These are phyloP conservation scores for Chalciporus sp. DNA, from an alignment of 1,284 basidiomycete genomes.

Conservation along the genomic window DNA sequence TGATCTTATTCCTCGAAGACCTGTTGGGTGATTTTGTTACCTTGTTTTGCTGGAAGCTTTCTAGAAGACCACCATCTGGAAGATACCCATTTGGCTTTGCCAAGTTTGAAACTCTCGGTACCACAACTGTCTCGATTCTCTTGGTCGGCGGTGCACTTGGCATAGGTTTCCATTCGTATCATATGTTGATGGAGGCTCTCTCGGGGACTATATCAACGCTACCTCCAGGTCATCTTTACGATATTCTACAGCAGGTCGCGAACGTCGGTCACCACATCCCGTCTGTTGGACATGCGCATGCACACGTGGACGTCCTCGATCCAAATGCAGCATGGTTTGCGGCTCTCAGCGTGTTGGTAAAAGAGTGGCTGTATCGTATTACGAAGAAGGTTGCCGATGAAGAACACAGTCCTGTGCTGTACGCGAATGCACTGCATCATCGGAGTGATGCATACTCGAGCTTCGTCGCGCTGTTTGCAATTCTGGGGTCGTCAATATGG, in stretches of 20 bases:
- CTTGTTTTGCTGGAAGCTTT: constrained; percentile 89
- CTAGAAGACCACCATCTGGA: constrained; percentile 75
- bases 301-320: constrained; percentile 68
- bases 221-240: constrained; percentile 62
- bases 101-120: constrained; percentile 94
- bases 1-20: constrained; percentile 44
- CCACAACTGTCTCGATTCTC: constrained; percentile 81
- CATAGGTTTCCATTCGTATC: constrained; percentile 92
- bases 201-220: constrained; percentile 57
- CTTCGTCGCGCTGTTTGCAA: constrained; percentile 85
- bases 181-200: constrained; percentile 72
- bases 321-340: constrained; percentile 77
- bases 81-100: constrained; percentile 88
- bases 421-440: constrained; percentile 94
- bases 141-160: constrained; percentile 87
- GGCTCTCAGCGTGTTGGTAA: constrained; percentile 74
- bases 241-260: constrained; percentile 58
- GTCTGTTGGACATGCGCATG: constrained; percentile 51
- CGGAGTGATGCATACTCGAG: constrained; percentile 93
- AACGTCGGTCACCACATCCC: constrained; percentile 57
- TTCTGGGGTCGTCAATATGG: constrained; percentile 83
- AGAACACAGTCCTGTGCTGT: constrained; percentile 87
- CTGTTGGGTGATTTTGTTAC: constrained; percentile 92
- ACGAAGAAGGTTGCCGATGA: constrained; percentile 89
- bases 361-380: constrained; percentile 91